Percentiles rank a stretch among this genome's conserved stretches.
Conservation (phyloP, 2,329 filamentous ascomycete species). For the Talaromyces verruculosus region DNA sequence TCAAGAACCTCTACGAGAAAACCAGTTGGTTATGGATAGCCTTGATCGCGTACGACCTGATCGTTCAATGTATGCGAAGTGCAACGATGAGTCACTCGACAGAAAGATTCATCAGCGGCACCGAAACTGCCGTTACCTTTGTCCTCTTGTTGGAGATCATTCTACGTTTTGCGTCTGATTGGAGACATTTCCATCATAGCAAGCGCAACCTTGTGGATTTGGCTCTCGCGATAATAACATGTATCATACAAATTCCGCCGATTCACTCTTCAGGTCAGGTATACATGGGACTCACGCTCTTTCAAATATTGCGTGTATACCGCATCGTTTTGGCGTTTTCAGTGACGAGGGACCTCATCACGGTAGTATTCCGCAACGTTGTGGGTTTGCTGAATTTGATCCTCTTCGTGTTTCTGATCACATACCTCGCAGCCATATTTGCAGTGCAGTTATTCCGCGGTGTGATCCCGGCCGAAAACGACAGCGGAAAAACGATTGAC, state of each 20-base stretch:
- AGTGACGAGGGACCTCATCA: conserved; percentile 81
- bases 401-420: conserved; percentile 93
- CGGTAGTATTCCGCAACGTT: conserved; percentile 83
- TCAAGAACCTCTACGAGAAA: conserved; percentile 74
- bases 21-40: conserved; percentile 75
- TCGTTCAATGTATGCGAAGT: conserved; percentile 75
- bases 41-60: conserved; percentile 75
- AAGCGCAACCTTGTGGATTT: conserved; percentile 79
- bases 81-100: conserved; percentile 67
- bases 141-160: conserved; percentile 79
- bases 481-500: conserved; percentile 60
- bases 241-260: conserved; percentile 78
- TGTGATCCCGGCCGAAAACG: conserved; percentile 68
- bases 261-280: conserved; percentile 69
- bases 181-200: conserved; percentile 74
- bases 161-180: conserved; percentile 74
- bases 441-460: conserved; percentile 90
- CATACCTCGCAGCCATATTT: conserved; percentile 89
- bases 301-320: conserved; percentile 90
- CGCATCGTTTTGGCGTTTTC: conserved; percentile 86
- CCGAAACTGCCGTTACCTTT: conserved; percentile 74
- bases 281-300: conserved; percentile 87
- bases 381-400: conserved; percentile 92
- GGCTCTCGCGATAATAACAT: conserved; percentile 74
- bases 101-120: conserved; percentile 64